Base-by-base conservation (phyloP, 495 filamentous ascomycete species). In the Hamigera avellanea region DNA sequence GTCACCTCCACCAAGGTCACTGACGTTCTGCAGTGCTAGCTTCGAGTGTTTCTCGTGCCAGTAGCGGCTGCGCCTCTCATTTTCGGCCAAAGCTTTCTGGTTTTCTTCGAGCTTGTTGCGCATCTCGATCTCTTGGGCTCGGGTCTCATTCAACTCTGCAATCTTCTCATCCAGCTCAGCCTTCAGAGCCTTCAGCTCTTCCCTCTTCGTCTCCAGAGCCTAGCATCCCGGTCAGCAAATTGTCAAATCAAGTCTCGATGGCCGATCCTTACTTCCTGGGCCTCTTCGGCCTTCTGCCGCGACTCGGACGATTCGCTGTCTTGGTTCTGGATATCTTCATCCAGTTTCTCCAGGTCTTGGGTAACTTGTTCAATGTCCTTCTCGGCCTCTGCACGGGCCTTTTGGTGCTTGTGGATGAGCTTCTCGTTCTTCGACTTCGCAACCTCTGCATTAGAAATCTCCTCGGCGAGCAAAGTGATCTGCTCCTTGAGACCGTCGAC, bases 81-180 rank as follows among this genome's bases (percentile, higher is more conserved):
- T 89, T 42, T 98, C 91, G 6, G 61, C 52, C 15, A 95, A 72
- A 8, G 79, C 74, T 58, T 95, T 98, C 44, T 94, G 85, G 60
- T 86, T 88, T 54, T 96, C 88, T 50, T 96, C 61, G 13, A 96
- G 76, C 57, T 93, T 91, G 57, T 95, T 95, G 35, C 86, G 84
- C 86, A 95, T 95, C 56, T 96, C 91, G 41, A 98, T 94, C 59
- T 96, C 93, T 12, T 80, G 70, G 2, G 84, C 88, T 0, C 91
- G 77, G 2, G 79, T 93, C 52, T 83, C 83, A 52, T 96, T 96
- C 27, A 96, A 66, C 43, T 93, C 86, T 2, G 80, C 72, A 12
- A 78, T 80, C 67, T 85, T 89, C 43, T 81, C 78, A 43, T 96
- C 89, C 8, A 96, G 66, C 48, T 95, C 84, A 2, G 70, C 58